phyloP scores from a whole-genome alignment of 108 stramenopile genomes.

The Nannochloropsis oceanica region DNA sequence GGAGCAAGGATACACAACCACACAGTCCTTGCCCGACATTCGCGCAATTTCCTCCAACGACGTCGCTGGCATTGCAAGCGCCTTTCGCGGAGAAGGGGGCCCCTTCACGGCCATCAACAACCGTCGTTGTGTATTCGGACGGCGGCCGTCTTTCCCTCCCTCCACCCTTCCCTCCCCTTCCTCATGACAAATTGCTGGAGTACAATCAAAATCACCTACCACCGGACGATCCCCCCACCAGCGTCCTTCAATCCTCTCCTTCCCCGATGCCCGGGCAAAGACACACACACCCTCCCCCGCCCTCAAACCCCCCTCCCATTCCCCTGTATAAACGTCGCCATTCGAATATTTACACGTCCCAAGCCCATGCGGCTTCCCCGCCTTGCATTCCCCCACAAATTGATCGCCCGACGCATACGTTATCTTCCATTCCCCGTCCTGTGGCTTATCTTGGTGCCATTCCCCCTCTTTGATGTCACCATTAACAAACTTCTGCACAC shows the following conservation, averaged over 20 bases:
- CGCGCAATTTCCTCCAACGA: background rate
- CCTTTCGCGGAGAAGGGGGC: background rate
- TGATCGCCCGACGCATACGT: slow-evolving; percentile 26
- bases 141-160: background rate
- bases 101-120: background rate
- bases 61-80: background rate
- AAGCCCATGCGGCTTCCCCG: slow-evolving; percentile 14
- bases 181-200: background rate
- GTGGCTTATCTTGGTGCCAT: slow-evolving; percentile 8
- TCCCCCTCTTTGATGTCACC: slow-evolving; percentile 23
- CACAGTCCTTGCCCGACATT: background rate
- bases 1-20: background rate
- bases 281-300: background rate
- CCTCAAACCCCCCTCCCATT: background rate
- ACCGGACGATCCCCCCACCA: background rate
- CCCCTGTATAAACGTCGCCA: slow-evolving; percentile 29
- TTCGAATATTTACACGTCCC: slow-evolving; percentile 34
- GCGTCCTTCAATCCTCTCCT: background rate
- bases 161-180: background rate
- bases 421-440: slow-evolving; percentile 21
- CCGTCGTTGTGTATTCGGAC: background rate
- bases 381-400: slow-evolving; percentile 10
- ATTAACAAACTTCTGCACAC: background rate
- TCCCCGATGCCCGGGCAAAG: background rate
- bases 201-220: background rate